phyloP scores from a whole-genome alignment of 2,329 filamentous ascomycete genomes.

The Dothistroma septosporum region DNA sequence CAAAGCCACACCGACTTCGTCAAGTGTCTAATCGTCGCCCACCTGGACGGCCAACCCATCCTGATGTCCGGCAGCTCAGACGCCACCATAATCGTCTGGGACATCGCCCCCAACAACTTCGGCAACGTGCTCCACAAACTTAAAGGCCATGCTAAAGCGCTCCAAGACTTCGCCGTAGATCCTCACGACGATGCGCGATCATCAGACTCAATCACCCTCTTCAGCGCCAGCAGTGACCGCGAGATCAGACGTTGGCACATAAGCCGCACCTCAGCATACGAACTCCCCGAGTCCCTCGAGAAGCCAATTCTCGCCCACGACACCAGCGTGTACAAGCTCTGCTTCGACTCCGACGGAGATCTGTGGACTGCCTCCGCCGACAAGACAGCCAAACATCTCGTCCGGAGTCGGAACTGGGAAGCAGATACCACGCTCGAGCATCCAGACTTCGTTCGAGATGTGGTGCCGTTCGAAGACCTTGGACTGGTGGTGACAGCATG shows the following conservation, averaged over 20 bases:
- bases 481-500: conserved; percentile 85
- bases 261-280: conserved; percentile 49
- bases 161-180: conserved; percentile 79
- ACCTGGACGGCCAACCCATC: conserved; percentile 47
- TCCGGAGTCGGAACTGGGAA: conserved; percentile 63
- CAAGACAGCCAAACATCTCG: conserved; percentile 77
- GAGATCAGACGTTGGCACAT: conserved; percentile 73
- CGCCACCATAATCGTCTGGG: conserved; percentile 66
- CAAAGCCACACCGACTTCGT: conserved; percentile 84
- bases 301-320: conserved; percentile 72
- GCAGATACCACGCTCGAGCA: conserved; percentile 70
- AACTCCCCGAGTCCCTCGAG: conserved; percentile 47
- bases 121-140: conserved; percentile 69
- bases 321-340: conserved; percentile 79
- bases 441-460: conserved; percentile 83
- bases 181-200: conserved; percentile 45
- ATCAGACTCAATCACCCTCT: conserved; percentile 52
- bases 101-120: conserved; percentile 62
- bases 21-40: conserved; percentile 67
- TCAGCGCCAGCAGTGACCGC: conserved; percentile 64
- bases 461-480: conserved; percentile 60
- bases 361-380: conserved; percentile 93
- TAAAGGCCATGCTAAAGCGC: conserved; percentile 71
- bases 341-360: conserved; percentile 62
- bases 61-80: conserved; percentile 48